Evolutionary conservation across 192 early-diverging fungal genomes (phyloP), one percentile per base, ranked within the genome.

Genomic region (Pilobolus umbonatus): DNA sequence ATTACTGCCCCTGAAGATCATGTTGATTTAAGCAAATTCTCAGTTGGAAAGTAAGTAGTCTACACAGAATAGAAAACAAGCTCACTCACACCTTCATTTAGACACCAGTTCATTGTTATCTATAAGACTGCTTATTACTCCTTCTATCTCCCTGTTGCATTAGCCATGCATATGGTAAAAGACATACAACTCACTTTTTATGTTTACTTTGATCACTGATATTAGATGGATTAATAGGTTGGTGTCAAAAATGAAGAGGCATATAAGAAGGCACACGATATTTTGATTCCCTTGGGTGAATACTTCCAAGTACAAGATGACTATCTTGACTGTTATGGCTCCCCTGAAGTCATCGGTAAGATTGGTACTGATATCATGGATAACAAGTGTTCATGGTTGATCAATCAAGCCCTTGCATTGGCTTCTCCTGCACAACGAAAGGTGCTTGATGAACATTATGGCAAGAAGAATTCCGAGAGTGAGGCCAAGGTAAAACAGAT

Each of bases 291-390:
- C 8, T 75, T 99, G 29, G 96, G 96, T 32, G 91, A 94, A 75
- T 99, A 99, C 73, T 99, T 99, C 85, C 96, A 99, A 78, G 79
- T 95, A 53, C 96, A 98, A 69, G 96, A 99, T 70, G 96, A 99
- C 68, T 99, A 91, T 67, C 70, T 99, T 69, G 96, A 99, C 78
- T 98, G 95, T 80, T 99, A 85, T 62, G 96, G 89, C 60, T 81
- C 77, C 31, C 91, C 94, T 5, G 83, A 80, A 48, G 76, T 90
- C 35, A 98, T 98, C 75, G 96, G 96, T 66, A 99, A 99, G 82
- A 93, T 99, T 74, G 96, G 96, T 42, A 99, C 96, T 26, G 96
- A 99, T 69, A 99, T 99, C 49, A 88, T 97, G 78, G 95, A 97
- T 75, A 99, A 99, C 86, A 99, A 99, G 83, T 99, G 96, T 78